Evolutionary conservation across 2,329 filamentous ascomycete genomes (phyloP).

Genomic region (Colletotrichum camelliae): DNA sequence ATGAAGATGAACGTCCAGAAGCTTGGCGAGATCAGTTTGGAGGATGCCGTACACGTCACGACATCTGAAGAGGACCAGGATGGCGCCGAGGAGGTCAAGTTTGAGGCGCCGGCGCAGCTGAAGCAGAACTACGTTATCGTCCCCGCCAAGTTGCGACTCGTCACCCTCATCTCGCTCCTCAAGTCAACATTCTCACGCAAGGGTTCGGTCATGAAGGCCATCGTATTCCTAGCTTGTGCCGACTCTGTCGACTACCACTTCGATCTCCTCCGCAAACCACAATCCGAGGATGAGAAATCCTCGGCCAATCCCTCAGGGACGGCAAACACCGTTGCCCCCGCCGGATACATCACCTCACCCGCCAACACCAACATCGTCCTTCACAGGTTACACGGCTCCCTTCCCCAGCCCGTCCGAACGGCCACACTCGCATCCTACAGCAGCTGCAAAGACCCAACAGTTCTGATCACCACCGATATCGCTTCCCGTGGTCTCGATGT

Average conservation of each 20-base stretch:
- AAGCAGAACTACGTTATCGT: conserved; percentile 91
- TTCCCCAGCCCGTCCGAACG: conserved; percentile 86
- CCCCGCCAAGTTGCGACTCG: conserved; percentile 87
- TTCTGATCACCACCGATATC: conserved; percentile 94
- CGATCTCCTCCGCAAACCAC: conserved; percentile 69
- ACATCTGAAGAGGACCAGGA: conserved; percentile 61
- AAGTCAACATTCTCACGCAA: conserved; percentile 88
- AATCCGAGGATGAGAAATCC: conserved; percentile 21
- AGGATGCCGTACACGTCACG: conserved; percentile 88
- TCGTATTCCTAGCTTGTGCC: conserved; percentile 95
- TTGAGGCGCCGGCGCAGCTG: conserved; percentile 87
- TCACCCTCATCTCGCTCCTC: conserved; percentile 83
- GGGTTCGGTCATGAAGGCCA: conserved; percentile 94
- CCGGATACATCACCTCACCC: conserved; percentile 74
- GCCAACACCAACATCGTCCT: conserved; percentile 77
- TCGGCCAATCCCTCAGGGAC: conserved; percentile 31
- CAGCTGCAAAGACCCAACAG: conserved; percentile 72
- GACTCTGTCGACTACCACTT: conserved; percentile 98
- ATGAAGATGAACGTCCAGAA: conserved; percentile 98
- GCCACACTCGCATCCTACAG: conserved; percentile 84
- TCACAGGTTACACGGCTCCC: conserved; percentile 89
- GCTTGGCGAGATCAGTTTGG: conserved; percentile 91
- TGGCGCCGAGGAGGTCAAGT: conserved; percentile 58
- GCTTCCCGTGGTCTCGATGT: conserved; percentile 95
- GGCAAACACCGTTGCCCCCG: conserved; percentile 69